Conservation (phyloP, 1,284 basidiomycete species). For the Cystobasidiaceae sp. region DNA sequence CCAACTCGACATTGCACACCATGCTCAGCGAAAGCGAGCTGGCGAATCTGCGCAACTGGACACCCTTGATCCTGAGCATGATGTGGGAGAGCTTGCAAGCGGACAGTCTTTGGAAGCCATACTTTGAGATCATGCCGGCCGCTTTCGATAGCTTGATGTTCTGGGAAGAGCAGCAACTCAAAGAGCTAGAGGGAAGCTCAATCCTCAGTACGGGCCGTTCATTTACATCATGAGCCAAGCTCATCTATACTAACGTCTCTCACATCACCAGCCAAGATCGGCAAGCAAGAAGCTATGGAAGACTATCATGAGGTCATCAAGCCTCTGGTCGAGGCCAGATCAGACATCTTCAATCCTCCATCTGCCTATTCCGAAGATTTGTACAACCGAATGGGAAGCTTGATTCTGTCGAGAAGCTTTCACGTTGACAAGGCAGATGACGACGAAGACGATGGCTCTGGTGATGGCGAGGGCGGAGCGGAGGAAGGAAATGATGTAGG, state of each 20-base stretch:
- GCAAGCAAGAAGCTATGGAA: conserved; percentile 71
- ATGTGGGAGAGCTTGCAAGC: conserved; percentile 72
- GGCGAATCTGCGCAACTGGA: conserved; percentile 54
- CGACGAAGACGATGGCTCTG: conserved; percentile 48
- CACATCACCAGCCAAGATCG: conserved; percentile 61
- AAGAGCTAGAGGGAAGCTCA: conserved; percentile 74
- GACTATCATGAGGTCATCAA: conserved; percentile 56
- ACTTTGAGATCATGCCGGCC: conserved; percentile 55
- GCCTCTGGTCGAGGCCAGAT: conserved; percentile 50
- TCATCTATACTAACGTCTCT: conserved; percentile 22
- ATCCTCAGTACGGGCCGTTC: conserved; percentile 62
- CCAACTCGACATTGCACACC: conserved; percentile 62
- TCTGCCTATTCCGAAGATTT: conserved; percentile 64
- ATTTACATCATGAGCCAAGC: conserved; percentile 2
- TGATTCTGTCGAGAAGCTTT: conserved; percentile 89
- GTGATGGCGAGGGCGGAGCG: conserved; percentile 37
- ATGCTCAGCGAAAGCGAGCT: conserved; percentile 60
- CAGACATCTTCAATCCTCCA: conserved; percentile 51
- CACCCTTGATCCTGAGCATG: conserved; percentile 76
- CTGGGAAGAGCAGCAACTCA: conserved; percentile 70
- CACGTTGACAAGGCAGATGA: conserved; percentile 59
- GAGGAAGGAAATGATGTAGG: not conserved
- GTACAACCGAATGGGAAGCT: conserved; percentile 87
- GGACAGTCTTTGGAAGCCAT: conserved; percentile 39
- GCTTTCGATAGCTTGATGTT: conserved; percentile 91